Evolutionary conservation across 2,329 filamentous ascomycete species (phyloP).

Genomic region (Calonectria montana): DNA sequence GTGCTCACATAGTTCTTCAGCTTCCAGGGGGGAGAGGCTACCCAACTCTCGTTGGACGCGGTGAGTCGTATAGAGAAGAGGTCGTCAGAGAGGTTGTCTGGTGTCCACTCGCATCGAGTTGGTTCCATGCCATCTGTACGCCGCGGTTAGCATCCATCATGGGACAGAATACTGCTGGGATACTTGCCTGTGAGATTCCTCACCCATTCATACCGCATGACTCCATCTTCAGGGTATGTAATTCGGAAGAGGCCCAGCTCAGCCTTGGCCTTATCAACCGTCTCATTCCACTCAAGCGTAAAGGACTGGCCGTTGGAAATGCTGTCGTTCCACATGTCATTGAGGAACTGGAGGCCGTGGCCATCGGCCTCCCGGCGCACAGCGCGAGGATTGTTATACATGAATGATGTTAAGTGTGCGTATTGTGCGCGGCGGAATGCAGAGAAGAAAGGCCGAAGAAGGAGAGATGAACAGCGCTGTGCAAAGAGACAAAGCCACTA

Average conservation of each 20-base stretch:
- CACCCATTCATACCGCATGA: slow-evolving; percentile 44
- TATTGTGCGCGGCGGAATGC: neutral
- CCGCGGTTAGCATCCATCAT: neutral
- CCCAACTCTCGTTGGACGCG: slow-evolving; percentile 41
- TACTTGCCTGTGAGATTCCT: slow-evolving; percentile 28
- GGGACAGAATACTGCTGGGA: neutral
- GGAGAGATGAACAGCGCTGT: neutral
- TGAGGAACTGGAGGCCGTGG: slow-evolving; percentile 46
- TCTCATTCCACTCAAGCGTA: slow-evolving; percentile 46
- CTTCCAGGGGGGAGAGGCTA: slow-evolving; percentile 48
- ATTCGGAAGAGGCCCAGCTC: slow-evolving; percentile 46
- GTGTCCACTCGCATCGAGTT: slow-evolving; percentile 44
- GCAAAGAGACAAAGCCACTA: neutral
- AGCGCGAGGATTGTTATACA: slow-evolving; percentile 34
- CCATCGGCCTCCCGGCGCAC: slow-evolving; percentile 29
- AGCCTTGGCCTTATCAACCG: slow-evolving; percentile 31
- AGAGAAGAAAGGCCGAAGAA: slow-evolving; percentile 19
- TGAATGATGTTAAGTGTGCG: slow-evolving; percentile 27
- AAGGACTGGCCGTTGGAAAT: slow-evolving; percentile 46
- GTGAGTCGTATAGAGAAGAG: slow-evolving; percentile 47
- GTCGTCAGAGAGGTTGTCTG: slow-evolving; percentile 38
- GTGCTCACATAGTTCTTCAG: slow-evolving; percentile 38
- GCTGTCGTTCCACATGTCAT: slow-evolving; percentile 49
- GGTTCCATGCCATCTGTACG: slow-evolving; percentile 39
- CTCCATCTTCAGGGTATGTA: slow-evolving; percentile 45